Evolutionary conservation across 306 rosid species (phyloP).

Genomic region (Prosopis cineraria): DNA sequence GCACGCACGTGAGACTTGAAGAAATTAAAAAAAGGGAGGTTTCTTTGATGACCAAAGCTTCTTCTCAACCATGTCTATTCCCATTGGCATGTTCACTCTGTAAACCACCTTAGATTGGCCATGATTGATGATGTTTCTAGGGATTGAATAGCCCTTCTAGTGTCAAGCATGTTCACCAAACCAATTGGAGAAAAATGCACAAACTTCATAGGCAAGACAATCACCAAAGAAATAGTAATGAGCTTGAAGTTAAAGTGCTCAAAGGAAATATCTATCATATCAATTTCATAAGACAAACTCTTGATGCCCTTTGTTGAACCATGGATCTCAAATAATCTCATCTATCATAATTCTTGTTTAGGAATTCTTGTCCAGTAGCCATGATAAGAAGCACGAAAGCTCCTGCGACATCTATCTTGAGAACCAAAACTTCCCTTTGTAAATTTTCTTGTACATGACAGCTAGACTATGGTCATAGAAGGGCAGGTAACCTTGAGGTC

Average conservation of each 20-base stretch:
- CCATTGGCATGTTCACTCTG: no score
- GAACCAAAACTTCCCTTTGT: slow-evolving; percentile 55
- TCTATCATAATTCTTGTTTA: slow-evolving; percentile 56
- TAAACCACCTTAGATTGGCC: no score
- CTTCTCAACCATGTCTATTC: no score
- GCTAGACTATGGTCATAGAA: slow-evolving; percentile 56
- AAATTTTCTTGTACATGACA: slow-evolving; percentile 65
- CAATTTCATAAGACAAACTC: no score
- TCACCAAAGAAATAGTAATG: slow-evolving; percentile 66
- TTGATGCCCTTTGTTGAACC: slow-evolving; percentile 50
- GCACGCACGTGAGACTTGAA: no score
- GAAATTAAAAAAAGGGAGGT: no score
- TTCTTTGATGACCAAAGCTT: no score
- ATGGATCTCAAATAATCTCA: slow-evolving; percentile 54
- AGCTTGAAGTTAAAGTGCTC: slow-evolving; percentile 95
- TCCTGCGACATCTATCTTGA: slow-evolving; percentile 61
- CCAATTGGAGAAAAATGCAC: slow-evolving; percentile 83
- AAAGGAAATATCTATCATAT: slow-evolving; percentile 58
- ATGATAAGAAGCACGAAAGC: slow-evolving; percentile 39
- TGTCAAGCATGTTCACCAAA: slow-evolving; percentile 83
- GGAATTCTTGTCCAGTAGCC: slow-evolving; percentile 63
- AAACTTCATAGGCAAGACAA: slow-evolving; percentile 38
- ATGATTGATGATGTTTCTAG: no score
- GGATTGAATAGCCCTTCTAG: slow-evolving; percentile 78
- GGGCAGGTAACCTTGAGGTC: slow-evolving; percentile 57